Percentiles rank a stretch among this genome's conserved stretches.
phyloP scores from a whole-genome alignment of 352 stramenopile genomes.

The Thalassiosira mediterranea region DNA sequence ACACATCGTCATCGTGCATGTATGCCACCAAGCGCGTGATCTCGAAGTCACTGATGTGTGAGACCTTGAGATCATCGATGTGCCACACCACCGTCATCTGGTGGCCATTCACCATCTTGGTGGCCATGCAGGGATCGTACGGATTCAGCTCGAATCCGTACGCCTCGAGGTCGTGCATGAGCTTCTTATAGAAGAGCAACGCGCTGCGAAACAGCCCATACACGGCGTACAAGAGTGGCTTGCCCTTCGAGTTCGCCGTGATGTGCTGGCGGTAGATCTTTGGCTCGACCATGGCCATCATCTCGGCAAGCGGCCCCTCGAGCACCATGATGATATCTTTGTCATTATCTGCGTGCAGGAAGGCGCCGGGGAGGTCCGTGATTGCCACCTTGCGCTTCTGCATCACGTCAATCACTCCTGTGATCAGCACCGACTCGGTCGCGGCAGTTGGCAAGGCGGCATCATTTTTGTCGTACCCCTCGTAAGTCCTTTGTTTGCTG shows the following conservation, averaged over 20 bases:
- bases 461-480: slow-evolving; percentile 28
- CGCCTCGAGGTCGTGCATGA: background rate
- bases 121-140: slow-evolving; percentile 38
- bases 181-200: slow-evolving; percentile 15
- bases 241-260: background rate
- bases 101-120: slow-evolving; percentile 23
- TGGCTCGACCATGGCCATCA: slow-evolving; percentile 21
- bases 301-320: slow-evolving; percentile 8
- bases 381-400: slow-evolving; percentile 43
- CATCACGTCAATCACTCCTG: slow-evolving; percentile 34
- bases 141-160: slow-evolving; percentile 3
- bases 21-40: slow-evolving; percentile 8
- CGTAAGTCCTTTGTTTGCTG: slow-evolving; percentile 38
- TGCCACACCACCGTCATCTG: slow-evolving; percentile 48
- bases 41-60: slow-evolving; percentile 27
- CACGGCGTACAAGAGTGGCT: slow-evolving; percentile 1
- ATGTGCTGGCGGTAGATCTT: slow-evolving; percentile 20
- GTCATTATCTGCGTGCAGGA: slow-evolving; percentile 43
- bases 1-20: slow-evolving; percentile 26
- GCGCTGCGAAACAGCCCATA: slow-evolving; percentile 5
- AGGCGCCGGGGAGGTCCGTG: slow-evolving; percentile 50
- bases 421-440: slow-evolving; percentile 42
- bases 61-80: slow-evolving; percentile 44
- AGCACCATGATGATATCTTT: slow-evolving; percentile 15
- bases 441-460: slow-evolving; percentile 34